Evolutionary conservation across 441 rosid genomes (phyloP).

Genomic region (Viola pubescens): DNA sequence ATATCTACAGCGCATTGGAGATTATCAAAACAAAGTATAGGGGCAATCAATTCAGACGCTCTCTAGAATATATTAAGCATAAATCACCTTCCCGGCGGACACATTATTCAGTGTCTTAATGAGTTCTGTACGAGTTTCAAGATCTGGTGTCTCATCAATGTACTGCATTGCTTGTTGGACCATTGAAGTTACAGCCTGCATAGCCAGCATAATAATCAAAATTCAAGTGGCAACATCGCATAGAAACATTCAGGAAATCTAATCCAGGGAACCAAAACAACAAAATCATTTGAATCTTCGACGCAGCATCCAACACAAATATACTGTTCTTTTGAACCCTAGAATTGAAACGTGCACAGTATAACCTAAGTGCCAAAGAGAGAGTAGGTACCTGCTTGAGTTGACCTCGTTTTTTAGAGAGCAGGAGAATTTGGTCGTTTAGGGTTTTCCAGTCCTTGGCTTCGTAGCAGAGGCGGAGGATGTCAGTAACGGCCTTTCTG

Average conservation of each 20-base stretch:
- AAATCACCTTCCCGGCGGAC: constrained; percentile 87
- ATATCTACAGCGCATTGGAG: constrained; percentile 45
- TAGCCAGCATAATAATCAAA: background rate
- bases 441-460: constrained; percentile 83
- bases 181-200: constrained; percentile 87
- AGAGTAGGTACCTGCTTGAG: constrained; percentile 64
- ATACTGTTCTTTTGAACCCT: no score
- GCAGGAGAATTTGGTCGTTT: constrained; percentile 70
- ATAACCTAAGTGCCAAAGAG: background rate
- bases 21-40: background rate
- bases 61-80: background rate
- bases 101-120: constrained; percentile 76
- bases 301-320: no score
- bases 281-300: no score
- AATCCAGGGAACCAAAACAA: background rate
- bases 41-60: background rate
- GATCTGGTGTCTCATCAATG: constrained; percentile 87
- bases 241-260: background rate
- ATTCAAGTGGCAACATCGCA: background rate
- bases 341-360: no score
- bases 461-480: constrained; percentile 71
- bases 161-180: constrained; percentile 97
- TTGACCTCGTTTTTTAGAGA: constrained; percentile 91
- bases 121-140: constrained; percentile 80
- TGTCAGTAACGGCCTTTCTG: constrained; percentile 69